Base-by-base conservation (phyloP, 1,139 yeast species). In the Pichia sp. region DNA sequence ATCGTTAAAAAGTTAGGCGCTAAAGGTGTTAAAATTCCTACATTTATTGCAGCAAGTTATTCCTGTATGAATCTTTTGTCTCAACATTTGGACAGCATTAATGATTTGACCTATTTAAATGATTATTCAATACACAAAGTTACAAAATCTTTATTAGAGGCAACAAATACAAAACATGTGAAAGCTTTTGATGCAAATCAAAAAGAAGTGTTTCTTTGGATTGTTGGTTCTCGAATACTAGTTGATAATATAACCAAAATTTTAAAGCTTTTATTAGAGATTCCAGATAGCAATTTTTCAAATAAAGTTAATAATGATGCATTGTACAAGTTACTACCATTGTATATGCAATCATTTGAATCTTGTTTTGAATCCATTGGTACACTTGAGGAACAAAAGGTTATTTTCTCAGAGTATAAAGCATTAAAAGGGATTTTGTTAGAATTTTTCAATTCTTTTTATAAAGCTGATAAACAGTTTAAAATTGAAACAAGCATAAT, bases 1-100 rank as follows among this genome's bases (percentile, higher is more conserved):
- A 83, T 83, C 44, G 72, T 55, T 6, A 56, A 60, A 44, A 62
- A 61, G 46, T 56, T 68, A 18, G 60, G 60, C 11, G 54, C 56
- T 26, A 58, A 63, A 64, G 53, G 69, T 13, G 45, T 59, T 13
- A 52, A 51, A 36, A 57, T 61, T 27, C 92, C 95, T 1, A 75
- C 88, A 0, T 88, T 83, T 60, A 73, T 80, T 36, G 80, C 88
- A 0, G 66, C 84, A 3, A 77, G 92, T 55, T 73, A 73, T 47
- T 60, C 65, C 27, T 72, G 86, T 1, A 67, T 81, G 47, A 65
- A 64, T 13, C 55, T 76, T 9, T 58, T 86, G 26, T 58, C 61
- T 4, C 54, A 55, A 0, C 71, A 71, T 37, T 51, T 85, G 18
- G 54, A 58, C 0, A 48, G 57, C 1, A 55, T 73, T 1, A 51